Evolutionary conservation across 768 basidiomycete species (phyloP).

Genomic region (Coprinopsis cinerea): DNA sequence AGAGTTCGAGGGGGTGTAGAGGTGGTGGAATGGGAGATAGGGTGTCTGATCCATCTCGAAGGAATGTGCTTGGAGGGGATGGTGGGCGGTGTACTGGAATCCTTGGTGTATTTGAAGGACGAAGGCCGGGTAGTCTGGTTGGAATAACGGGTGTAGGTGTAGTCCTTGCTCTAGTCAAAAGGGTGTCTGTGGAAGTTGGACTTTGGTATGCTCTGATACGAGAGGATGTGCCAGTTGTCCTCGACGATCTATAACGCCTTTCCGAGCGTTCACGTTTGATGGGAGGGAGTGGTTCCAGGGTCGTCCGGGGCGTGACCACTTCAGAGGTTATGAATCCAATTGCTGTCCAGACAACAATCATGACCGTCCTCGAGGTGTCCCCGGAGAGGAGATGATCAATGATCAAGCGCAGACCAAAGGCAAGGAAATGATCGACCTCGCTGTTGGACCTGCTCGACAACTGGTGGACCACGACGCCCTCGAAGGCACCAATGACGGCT

Average conservation of each 20-base stretch:
- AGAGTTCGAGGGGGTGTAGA: constrained; percentile 16
- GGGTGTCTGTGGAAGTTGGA: constrained; percentile 10
- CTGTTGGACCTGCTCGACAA: constrained; percentile 26
- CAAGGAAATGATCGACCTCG: constrained; percentile 33
- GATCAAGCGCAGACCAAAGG: constrained; percentile 36
- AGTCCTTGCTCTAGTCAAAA: constrained; percentile 9
- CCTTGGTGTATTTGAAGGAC: constrained; percentile 15
- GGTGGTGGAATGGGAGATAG: constrained; percentile 26
- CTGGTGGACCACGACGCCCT: constrained; percentile 38
- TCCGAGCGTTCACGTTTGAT: constrained; percentile 17
- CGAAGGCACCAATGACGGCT: constrained; percentile 37
- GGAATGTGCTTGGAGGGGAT: constrained; percentile 35
- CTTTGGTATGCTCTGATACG: constrained; percentile 26
- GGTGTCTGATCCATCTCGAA: constrained; percentile 25
- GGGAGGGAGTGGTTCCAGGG: constrained; percentile 15
- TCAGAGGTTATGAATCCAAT: constrained; percentile 31
- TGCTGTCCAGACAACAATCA: constrained; percentile 33
- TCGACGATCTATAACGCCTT: constrained; percentile 22
- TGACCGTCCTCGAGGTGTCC: constrained; percentile 24
- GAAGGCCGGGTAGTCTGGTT: constrained; percentile 13
- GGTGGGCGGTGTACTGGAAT: constrained; percentile 24
- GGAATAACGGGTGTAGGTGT: constrained; percentile 18
- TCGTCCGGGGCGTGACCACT: constrained; percentile 22
- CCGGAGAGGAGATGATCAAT: constrained; percentile 37
- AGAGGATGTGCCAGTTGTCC: constrained; percentile 18